Evolutionary conservation across 2,329 filamentous ascomycete genomes (phyloP).

Genomic region (Cladosporium sp.): DNA sequence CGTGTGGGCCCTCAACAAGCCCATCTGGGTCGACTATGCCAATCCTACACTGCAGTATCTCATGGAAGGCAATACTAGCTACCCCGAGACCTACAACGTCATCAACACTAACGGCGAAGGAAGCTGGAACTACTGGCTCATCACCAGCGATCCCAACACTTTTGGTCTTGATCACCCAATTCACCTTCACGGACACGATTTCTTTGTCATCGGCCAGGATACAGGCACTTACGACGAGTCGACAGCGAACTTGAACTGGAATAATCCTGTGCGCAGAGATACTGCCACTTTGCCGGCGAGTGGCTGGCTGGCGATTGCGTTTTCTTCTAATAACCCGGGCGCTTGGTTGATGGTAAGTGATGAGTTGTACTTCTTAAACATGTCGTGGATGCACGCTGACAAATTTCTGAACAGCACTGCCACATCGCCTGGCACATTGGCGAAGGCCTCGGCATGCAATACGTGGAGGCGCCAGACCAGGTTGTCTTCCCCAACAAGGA

Average conservation of each 20-base stretch:
- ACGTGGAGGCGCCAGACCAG: constrained; percentile 48
- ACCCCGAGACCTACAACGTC: constrained; percentile 42
- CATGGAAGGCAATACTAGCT: constrained; percentile 43
- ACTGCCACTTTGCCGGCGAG: constrained; percentile 47
- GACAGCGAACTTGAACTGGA: constrained; percentile 37
- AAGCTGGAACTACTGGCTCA: constrained; percentile 51
- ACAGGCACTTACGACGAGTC: constrained; percentile 31
- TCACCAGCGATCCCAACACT: constrained; percentile 40
- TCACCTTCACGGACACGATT: constrained; percentile 40
- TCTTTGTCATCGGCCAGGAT: constrained; percentile 38
- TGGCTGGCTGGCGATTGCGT: constrained; percentile 55
- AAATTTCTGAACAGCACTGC: constrained; percentile 24
- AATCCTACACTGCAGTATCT: constrained; percentile 45
- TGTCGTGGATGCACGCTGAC: not conserved
- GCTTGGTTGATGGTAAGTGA: constrained; percentile 16
- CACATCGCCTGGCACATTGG: constrained; percentile 53
- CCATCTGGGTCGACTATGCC: constrained; percentile 42
- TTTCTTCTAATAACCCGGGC: constrained; percentile 56
- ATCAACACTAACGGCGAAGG: constrained; percentile 42
- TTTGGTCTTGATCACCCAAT: constrained; percentile 26
- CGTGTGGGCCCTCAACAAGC: constrained; percentile 37
- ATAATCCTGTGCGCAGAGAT: constrained; percentile 54
- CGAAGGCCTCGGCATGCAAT: constrained; percentile 60
- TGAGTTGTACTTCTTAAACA: too few relatives aligned
- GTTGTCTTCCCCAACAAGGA: constrained; percentile 36